Evolutionary conservation across 257 asterid genomes (phyloP).

Genomic region (Solanum boliviense): DNA sequence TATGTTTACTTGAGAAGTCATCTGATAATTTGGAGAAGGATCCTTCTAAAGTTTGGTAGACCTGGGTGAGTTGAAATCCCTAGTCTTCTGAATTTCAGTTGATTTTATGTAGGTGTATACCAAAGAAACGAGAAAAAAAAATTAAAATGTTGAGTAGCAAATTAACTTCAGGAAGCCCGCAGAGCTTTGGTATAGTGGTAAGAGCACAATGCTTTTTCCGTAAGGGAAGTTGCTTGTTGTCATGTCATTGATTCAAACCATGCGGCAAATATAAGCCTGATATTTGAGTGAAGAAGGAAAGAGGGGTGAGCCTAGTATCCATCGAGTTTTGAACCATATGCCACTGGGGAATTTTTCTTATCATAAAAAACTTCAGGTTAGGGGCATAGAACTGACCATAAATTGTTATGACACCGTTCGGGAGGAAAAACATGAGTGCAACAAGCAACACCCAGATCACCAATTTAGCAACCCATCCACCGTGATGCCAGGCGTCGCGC

Average conservation of each 20-base stretch:
- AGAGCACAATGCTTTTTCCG: not conserved
- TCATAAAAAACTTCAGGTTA: not conserved
- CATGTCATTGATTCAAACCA: not conserved
- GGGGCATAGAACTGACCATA: slow-evolving; percentile 42
- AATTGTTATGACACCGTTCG: slow-evolving; percentile 42
- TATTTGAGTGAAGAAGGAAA: not conserved
- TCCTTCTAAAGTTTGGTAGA: not conserved
- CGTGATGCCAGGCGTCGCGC: slow-evolving; percentile 88
- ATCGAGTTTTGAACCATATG: not conserved
- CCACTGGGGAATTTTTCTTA: not conserved
- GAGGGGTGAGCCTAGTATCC: not conserved
- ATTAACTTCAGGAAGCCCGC: not conserved
- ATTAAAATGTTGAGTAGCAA: not conserved
- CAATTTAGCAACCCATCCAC: slow-evolving; percentile 83
- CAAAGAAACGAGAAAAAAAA: not conserved
- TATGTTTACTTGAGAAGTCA: not conserved
- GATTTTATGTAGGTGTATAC: not conserved
- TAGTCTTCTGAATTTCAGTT: not conserved
- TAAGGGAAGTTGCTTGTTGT: not conserved
- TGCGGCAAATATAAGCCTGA: not conserved
- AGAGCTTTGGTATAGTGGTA: not conserved
- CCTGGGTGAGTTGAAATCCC: not conserved
- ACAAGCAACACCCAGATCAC: slow-evolving; percentile 68
- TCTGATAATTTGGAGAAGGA: not conserved
- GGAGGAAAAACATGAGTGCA: slow-evolving; percentile 83